Base-by-base conservation (phyloP, 257 asterid genomes). In the Eustoma russellianum region DNA sequence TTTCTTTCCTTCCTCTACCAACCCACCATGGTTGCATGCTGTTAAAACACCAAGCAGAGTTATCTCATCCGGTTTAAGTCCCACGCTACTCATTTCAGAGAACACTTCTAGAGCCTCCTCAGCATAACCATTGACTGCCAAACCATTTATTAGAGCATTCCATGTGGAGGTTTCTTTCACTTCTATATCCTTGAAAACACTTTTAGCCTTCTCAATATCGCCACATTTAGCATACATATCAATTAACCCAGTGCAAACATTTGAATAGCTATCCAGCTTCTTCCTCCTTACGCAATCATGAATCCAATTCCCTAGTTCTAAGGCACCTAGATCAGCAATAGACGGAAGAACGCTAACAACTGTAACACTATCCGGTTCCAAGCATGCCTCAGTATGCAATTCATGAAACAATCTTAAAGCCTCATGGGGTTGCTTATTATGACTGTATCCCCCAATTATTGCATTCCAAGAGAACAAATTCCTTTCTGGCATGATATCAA, bases 171-270 rank as follows among this genome's bases (percentile, higher is more conserved):
- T 71, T 13, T 67, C 87, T 76, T 68, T 87, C 50, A 47, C 68
- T 18, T 38, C 53, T 52, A 66, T 70, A 24, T 58, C 72, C 40
- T 81, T 54, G 33, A 91, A 91, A 71, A 80, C 78, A 30, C 63
- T 46, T 63, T 77, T 80, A 13, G 95, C 89, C 67, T 68, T 82
- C 62, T 69, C 70, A 14, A 82, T 81, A 61, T 82, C 94, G 13
- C 96, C 95, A 55, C 94, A 84, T 61, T 91, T 91, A 40, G 90
- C 85, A 65, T 82, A 91, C 98, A 91, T 79, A 68, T 91, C 97
- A 49, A 91, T 77, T 51, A 87, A 73, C 16, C 95, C 92, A 6
- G 98, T 81, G 13, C 90, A 84, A 28, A 87, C 93, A 53, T 83
- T 91, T 13, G 81, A 77, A 48, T 79, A 82, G 55, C 69, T 73